Evolutionary conservation across 2,329 filamentous ascomycete species (phyloP), one percentile per base, ranked within the genome.

Genomic region (Exutisphaerella laricina): DNA sequence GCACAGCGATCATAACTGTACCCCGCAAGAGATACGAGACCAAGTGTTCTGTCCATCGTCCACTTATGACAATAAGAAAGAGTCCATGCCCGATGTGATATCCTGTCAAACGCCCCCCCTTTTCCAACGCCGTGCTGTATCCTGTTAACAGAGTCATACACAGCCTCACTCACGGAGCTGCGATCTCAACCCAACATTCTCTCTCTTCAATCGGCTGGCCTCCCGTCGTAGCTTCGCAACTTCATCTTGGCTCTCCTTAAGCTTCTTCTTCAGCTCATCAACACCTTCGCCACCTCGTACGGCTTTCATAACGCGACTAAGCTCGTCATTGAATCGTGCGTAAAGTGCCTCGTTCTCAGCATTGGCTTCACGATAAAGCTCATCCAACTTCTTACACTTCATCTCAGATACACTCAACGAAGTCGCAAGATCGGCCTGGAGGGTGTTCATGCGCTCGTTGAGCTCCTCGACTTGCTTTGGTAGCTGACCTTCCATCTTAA

Each of bases 261-360:
- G 63, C 59, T 80, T 79, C 25, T 69, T 69, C 58, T 88, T 75
- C 46, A 95, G 66, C 56, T 90, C 86, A 56, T 88, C 85, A 56
- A 86, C 85, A 8, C 86, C 87, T 30, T 87, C 84, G 36, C 84
- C 83, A 3, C 79, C 78, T 53, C 79, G 80, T 35, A 92, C 74
- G 29, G 83, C 85, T 62, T 80, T 84, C 31, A 88, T 74, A 47
- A 96, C 85, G 69, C 85, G 88, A 55, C 79, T 84, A 35, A 97
- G 70, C 67, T 96, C 90, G n/a, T 80, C 78, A 58, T 96, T 95
- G 71, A 96, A 95, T 48, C 82, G 83, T 53, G 90, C 85, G 64
- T 96, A 96, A 42, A 97, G 72, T 21, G 90, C 78, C 67, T 96
- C 89, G 57, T 96, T 97, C 70, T 97, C 90, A 0, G 87, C 85